Conservation (phyloP, 2,329 filamentous ascomycete genomes). For the Exophiala sp. region DNA sequence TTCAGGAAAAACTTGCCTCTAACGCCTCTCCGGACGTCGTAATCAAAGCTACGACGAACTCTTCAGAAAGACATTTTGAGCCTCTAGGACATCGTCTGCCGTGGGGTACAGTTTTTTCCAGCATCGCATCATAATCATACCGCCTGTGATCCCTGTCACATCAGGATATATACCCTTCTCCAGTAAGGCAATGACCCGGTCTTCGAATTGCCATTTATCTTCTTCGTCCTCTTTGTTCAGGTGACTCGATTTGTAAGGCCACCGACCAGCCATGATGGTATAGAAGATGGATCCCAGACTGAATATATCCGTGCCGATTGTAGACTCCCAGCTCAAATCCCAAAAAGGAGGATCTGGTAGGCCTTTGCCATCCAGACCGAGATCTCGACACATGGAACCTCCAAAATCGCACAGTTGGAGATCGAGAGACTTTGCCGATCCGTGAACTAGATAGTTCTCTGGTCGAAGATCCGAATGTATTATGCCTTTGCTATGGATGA, state of each 20-base stretch:
- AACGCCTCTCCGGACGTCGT: too few relatives aligned
- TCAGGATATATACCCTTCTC: conserved; percentile 6
- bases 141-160: conserved; percentile 6
- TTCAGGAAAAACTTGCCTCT: too few relatives aligned
- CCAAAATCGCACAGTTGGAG: conserved; percentile 35
- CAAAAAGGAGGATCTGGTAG: conserved; percentile 32
- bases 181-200: conserved; percentile 5
- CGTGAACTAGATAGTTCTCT: conserved; percentile 33
- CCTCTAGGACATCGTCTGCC: conserved; percentile 3
- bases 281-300: conserved; percentile 18
- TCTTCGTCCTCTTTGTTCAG: neutral
- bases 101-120: conserved; percentile 6
- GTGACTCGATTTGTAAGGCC: conserved; percentile 3
- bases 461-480: conserved; percentile 36
- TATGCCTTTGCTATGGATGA: conserved; percentile 32
- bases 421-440: conserved; percentile 27
- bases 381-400: conserved; percentile 32
- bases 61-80: neutral
- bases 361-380: conserved; percentile 27
- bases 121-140: conserved; percentile 9
- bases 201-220: conserved; percentile 8
- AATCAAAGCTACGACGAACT: too few relatives aligned
- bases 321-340: conserved; percentile 18
- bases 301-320: conserved; percentile 20
- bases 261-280: conserved; percentile 24